Conservation (phyloP, 2,329 filamentous ascomycete genomes). For the Paramyrothecium sp. region DNA sequence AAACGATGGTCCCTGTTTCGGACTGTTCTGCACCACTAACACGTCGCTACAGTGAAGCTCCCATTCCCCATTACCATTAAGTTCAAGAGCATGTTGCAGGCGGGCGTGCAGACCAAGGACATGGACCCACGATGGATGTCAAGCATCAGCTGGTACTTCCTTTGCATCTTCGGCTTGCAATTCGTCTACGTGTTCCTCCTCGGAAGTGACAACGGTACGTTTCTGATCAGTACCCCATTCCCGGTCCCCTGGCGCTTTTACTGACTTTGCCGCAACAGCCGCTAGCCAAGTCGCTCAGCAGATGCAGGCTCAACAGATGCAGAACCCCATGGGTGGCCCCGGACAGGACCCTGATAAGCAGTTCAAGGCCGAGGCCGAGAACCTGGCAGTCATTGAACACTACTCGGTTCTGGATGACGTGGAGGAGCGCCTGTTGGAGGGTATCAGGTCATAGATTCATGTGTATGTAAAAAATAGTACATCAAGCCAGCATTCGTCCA, state of each 20-base stretch:
- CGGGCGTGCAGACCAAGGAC: constrained; percentile 91
- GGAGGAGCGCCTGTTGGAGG: constrained; percentile 75
- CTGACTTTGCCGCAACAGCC: constrained; percentile 49
- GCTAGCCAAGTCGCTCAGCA: constrained; percentile 91
- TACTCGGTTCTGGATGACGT: constrained; percentile 87
- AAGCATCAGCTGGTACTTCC: constrained; percentile 97
- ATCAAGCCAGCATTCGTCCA: background rate
- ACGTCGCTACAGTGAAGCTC: constrained; percentile 70
- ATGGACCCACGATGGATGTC: constrained; percentile 99
- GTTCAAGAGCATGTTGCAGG: constrained; percentile 99
- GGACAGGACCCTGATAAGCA: constrained; percentile 95
- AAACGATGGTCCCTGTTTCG: background rate
- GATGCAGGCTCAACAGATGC: constrained; percentile 66
- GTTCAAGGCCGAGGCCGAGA: constrained; percentile 90
- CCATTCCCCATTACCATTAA: constrained; percentile 97
- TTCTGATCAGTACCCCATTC: background rate
- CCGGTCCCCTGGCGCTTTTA: background rate
- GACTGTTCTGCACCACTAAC: constrained; percentile 13
- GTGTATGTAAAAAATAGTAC: constrained; percentile 11
- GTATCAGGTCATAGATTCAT: constrained; percentile 38
- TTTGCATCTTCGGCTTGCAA: constrained; percentile 94
- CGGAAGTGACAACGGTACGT: constrained; percentile 89
- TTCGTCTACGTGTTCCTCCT: constrained; percentile 97
- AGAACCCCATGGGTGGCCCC: constrained; percentile 72
- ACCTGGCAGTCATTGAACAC: constrained; percentile 91